Evolutionary conservation across 345 rosid species (phyloP).

Genomic region (Eutrema japonicum): DNA sequence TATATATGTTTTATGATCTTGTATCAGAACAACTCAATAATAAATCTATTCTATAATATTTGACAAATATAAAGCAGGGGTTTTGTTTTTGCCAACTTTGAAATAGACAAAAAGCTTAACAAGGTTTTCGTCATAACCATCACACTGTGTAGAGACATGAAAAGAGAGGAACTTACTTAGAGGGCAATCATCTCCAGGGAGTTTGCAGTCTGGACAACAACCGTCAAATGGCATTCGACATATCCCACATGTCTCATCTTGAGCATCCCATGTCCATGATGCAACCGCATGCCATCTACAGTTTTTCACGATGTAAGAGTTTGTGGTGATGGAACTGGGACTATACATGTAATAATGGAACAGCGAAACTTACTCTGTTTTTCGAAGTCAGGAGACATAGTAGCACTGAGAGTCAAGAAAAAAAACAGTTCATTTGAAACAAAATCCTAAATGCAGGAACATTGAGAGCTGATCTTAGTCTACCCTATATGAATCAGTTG

Average conservation of each 20-base stretch:
- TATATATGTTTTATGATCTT: no score
- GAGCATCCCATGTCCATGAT: constrained; percentile 99
- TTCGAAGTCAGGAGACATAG: constrained; percentile 2
- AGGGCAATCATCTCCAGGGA: constrained; percentile 98
- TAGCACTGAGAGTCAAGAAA: constrained; percentile 10
- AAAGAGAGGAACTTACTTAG: constrained; percentile 55
- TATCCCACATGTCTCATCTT: constrained; percentile 95
- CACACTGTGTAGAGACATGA: constrained; percentile 3
- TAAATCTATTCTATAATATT: no score
- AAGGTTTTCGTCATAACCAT: not conserved
- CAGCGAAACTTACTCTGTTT: constrained; percentile 13
- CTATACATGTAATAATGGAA: not conserved
- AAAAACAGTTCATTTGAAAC: not conserved
- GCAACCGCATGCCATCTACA: constrained; percentile 96
- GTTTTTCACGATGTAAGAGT: constrained; percentile 6
- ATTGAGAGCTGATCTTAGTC: not conserved
- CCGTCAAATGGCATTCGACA: constrained; percentile 99
- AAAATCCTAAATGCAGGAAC: not conserved
- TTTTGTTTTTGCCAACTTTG: not conserved
- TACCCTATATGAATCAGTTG: not conserved
- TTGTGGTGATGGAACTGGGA: constrained; percentile 12
- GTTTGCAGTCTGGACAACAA: constrained; percentile 94
- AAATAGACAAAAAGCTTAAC: not conserved
- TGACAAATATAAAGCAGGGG: not conserved
- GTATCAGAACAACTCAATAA: no score